These are phyloP conservation scores for Globisporangium paddicum DNA, from an alignment of 352 stramenopile species.

Conservation along the genomic window DNA sequence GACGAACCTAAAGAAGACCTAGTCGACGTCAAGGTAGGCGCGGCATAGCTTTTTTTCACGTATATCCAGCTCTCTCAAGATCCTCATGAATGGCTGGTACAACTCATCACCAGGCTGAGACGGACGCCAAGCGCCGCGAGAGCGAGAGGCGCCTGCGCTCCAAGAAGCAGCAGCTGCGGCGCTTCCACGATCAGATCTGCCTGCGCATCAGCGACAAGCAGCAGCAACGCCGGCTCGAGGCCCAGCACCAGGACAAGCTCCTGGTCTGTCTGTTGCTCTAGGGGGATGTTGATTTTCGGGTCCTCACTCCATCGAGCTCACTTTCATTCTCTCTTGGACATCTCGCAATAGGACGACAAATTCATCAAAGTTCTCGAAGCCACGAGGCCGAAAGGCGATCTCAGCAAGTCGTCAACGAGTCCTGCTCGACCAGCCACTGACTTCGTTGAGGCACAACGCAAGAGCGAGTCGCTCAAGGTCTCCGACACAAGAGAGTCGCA, in stretches of 20 bases:
- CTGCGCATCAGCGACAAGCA: constrained; percentile 42
- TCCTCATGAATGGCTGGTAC: too few species aligned
- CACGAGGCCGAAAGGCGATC: constrained; percentile 9
- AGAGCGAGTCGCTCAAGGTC: not conserved
- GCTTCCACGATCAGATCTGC: constrained; percentile 63
- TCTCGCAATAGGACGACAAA: constrained; percentile 25
- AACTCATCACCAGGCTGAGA: constrained; percentile 26
- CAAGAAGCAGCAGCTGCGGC: constrained; percentile 39
- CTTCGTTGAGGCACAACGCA: not conserved
- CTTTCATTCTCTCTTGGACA: too few species aligned
- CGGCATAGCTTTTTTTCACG: too few species aligned
- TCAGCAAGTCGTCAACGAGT: not conserved
- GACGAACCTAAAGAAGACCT: constrained; percentile 1
- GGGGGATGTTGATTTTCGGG: too few species aligned
- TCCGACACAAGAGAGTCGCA: too few species aligned
- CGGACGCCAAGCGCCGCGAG: constrained; percentile 28
- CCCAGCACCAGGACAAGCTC: constrained; percentile 18
- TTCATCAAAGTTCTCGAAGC: constrained; percentile 29
- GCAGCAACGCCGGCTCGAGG: constrained; percentile 28
- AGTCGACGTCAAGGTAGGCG: constrained; percentile 5
- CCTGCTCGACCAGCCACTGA: not conserved
- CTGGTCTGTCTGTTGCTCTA: constrained; percentile 14
- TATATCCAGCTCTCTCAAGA: too few species aligned
- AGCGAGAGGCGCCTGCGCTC: constrained; percentile 24
- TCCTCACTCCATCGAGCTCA: too few species aligned